A percentile compares a stretch with the other conserved stretches of the same genome.
phyloP scores from a whole-genome alignment of 1,139 yeast species.

The Blastobotrys serpentis region DNA sequence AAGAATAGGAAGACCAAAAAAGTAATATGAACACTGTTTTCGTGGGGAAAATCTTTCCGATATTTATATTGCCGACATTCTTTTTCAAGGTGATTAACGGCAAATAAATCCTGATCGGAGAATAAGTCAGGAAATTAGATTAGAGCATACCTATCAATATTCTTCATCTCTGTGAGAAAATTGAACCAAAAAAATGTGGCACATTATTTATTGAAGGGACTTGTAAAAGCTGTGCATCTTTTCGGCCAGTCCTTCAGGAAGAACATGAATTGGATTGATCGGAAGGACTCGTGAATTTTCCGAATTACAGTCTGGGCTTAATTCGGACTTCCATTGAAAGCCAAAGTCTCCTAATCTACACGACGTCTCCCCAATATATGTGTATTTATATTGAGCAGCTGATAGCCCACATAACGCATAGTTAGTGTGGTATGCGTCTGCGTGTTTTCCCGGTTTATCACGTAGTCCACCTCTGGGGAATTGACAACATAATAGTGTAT shows the following conservation, averaged over 20 bases:
- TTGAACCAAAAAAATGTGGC: too few relatives aligned
- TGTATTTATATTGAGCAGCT: slow-evolving; percentile 57
- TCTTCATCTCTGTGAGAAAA: too few relatives aligned
- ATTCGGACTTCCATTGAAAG: slow-evolving; percentile 31
- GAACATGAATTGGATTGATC: slow-evolving; percentile 65
- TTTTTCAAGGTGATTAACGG: too few relatives aligned
- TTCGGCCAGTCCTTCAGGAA: slow-evolving; percentile 47
- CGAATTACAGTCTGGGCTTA: slow-evolving; percentile 15
- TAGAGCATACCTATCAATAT: too few relatives aligned
- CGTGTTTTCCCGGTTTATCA: slow-evolving; percentile 80
- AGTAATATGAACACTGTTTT: too few relatives aligned
- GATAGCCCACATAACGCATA: slow-evolving; percentile 79
- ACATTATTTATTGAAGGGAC: background rate
- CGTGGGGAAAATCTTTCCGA: background rate
- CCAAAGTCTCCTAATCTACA: slow-evolving; percentile 31
- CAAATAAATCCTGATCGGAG: too few relatives aligned
- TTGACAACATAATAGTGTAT: slow-evolving; percentile 77
- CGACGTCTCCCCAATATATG: slow-evolving; percentile 31
- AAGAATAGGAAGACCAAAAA: too few relatives aligned
- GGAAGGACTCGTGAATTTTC: slow-evolving; percentile 34
- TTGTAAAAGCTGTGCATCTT: slow-evolving; percentile 29
- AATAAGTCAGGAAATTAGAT: too few relatives aligned
- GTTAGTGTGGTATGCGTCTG: slow-evolving; percentile 91
- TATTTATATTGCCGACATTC: background rate
- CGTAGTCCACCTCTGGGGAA: slow-evolving; percentile 66